Evolutionary conservation across 163 green algal genomes (phyloP), one percentile per base, ranked within the genome.

Genomic region (Smithsoniella earleae): DNA sequence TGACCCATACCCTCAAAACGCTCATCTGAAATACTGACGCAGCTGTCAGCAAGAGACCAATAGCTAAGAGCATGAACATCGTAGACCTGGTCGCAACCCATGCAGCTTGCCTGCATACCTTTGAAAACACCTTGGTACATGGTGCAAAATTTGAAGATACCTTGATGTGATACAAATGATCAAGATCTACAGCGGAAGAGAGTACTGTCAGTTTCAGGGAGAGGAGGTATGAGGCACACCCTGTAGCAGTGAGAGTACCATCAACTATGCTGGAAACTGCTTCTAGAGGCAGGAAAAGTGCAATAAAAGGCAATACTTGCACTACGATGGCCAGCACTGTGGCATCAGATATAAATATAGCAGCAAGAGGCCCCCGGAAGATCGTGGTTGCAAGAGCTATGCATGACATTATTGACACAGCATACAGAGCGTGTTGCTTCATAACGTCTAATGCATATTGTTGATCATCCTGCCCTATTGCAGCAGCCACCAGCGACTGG

Each of bases 401-500:
- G 40, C 10, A 10, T 30, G 25, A 18, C 1, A 69, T 33, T 18
- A 69, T 33, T 18, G 58, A 25, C 4, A 69, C 25, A 13, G n/a
- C 58, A 33, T 69, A 69, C n/a, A 69, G 20, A 30, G 43, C 18
- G 58, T 69, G 58, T 31, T 31, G 20, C 58, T 1, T 30, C n/a
- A 69, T 18, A n/a, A 69, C 58, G 25, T 30, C 20, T 16, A 69
- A 33, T 38, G 58, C 58, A 33, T 69, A 69, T 0, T 16, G 3
- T 5, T 33, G 20, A 36, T 69, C 58, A 16, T 38, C 16, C 25
- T 33, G 18, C 16, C 58, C 58, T 30, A 69, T 30, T 34, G 58
- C 58, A 30, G 58, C 34, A 37, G n/a, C 6, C 20, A 69, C 58
- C n/a, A 69, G 58, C 3, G 58, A 69, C 58, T 69, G 58, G 58